phyloP scores from a whole-genome alignment of 257 asterid species.

The Rauvolfia tetraphylla region DNA sequence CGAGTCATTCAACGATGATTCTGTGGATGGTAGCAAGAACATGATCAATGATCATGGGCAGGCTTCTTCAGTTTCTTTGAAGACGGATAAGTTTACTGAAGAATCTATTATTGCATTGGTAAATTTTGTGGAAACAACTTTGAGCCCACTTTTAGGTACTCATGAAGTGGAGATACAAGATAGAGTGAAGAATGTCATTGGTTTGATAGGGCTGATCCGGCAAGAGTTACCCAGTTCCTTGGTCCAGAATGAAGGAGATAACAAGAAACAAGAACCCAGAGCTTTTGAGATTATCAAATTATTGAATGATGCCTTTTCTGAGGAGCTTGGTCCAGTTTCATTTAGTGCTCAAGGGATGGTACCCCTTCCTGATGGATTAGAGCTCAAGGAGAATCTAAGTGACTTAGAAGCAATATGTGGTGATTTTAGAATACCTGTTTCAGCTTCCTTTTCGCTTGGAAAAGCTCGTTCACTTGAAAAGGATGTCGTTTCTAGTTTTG shows the following conservation, averaged over 20 bases:
- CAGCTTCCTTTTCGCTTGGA: conserved; percentile 64
- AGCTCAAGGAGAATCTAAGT: conserved; percentile 60
- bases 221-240: conserved; percentile 41
- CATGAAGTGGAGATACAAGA: conserved; percentile 86
- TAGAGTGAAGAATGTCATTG: conserved; percentile 73
- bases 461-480: conserved; percentile 35
- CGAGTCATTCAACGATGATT: conserved; percentile 19
- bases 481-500: conserved; percentile 28
- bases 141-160: conserved; percentile 65
- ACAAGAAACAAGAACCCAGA: conserved; percentile 27
- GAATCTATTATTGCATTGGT: conserved; percentile 52
- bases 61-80: conserved; percentile 31
- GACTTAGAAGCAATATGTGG: conserved; percentile 71
- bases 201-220: conserved; percentile 58
- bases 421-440: conserved; percentile 46
- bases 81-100: conserved; percentile 32
- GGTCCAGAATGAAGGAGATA: conserved; percentile 35
- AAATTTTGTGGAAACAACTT: conserved; percentile 57
- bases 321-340: conserved; percentile 90
- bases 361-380: conserved; percentile 67
- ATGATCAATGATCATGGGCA: conserved; percentile 25
- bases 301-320: conserved; percentile 54
- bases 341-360: conserved; percentile 74
- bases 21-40: conserved; percentile 27
- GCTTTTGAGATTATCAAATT: conserved; percentile 46